Percentiles rank a stretch among this genome's conserved stretches.
phyloP scores from a whole-genome alignment of 192 early-diverging fungal species.

The Coemansia sp. region DNA sequence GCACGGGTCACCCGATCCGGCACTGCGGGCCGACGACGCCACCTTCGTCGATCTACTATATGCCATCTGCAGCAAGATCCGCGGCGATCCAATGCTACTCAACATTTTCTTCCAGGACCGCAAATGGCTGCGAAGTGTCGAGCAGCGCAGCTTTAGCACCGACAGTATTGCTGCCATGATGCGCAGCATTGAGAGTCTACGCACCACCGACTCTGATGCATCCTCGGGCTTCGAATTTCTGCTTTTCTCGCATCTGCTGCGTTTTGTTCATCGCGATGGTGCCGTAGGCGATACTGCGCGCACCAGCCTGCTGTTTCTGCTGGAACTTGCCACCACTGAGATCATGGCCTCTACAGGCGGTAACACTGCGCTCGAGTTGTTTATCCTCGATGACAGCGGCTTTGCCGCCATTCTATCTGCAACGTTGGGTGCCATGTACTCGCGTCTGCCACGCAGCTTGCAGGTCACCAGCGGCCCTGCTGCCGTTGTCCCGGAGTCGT shows the following conservation, averaged over 20 bases:
- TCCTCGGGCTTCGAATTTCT: constrained; percentile 70
- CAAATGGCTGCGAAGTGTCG: constrained; percentile 45
- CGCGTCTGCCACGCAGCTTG: constrained; percentile 80
- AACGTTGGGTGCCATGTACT: constrained; percentile 84
- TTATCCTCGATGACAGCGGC: constrained; percentile 75
- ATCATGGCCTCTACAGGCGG: constrained; percentile 53
- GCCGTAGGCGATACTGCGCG: constrained; percentile 81
- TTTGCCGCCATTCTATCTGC: constrained; percentile 81
- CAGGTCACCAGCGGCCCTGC: constrained; percentile 53
- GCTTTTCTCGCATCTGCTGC: constrained; percentile 84
- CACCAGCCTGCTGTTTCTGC: constrained; percentile 78
- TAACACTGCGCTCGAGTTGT: constrained; percentile 68
- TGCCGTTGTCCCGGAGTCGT: constrained; percentile 49
- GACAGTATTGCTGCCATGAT: constrained; percentile 49
- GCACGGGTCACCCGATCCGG: constrained; percentile 38
- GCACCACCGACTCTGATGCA: constrained; percentile 14
- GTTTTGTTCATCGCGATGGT: constrained; percentile 88
- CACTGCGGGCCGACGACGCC: constrained; percentile 33
- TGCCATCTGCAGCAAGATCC: constrained; percentile 53
- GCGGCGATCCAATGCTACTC: constrained; percentile 50
- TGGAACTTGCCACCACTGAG: constrained; percentile 71
- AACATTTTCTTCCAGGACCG: constrained; percentile 55
- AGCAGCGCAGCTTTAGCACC: constrained; percentile 38
- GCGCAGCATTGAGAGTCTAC: constrained; percentile 52
- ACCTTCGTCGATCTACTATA: constrained; percentile 50